Conservation (phyloP, 768 basidiomycete genomes). For the Dioszegia crocea region DNA sequence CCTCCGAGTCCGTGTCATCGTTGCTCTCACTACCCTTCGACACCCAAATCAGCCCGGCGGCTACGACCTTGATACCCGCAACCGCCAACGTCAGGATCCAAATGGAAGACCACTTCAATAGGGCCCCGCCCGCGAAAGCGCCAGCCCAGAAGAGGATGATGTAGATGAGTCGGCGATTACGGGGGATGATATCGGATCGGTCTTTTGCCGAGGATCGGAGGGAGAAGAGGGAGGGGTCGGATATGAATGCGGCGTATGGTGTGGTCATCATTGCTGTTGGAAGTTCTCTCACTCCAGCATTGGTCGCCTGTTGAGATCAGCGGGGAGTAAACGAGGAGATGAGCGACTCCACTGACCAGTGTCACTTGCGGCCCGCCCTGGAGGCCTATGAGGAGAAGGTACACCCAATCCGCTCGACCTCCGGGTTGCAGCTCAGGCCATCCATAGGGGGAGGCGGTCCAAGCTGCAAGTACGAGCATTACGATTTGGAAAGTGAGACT, state of each 20-base stretch:
- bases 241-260: constrained; percentile 32
- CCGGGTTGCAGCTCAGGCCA: not conserved
- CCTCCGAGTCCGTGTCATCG: not conserved
- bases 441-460: not conserved
- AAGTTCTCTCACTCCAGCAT: constrained; percentile 21
- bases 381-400: constrained; percentile 17
- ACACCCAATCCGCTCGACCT: constrained; percentile 17
- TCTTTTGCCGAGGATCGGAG: not conserved
- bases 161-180: constrained; percentile 26
- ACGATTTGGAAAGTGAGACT: constrained; percentile 15
- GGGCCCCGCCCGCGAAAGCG: not conserved
- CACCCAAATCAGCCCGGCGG: not conserved
- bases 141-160: constrained; percentile 28
- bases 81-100: constrained; percentile 12
- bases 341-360: constrained; percentile 12
- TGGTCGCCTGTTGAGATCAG: constrained; percentile 18
- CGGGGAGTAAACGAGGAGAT: not conserved
- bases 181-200: not conserved
- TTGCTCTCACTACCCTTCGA: not conserved
- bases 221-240: constrained; percentile 22
- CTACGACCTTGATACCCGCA: constrained; percentile 12
- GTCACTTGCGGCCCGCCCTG: constrained; percentile 29
- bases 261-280: constrained; percentile 37
- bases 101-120: not conserved
- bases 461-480: constrained; percentile 6